Base-by-base conservation (phyloP, 2,329 filamentous ascomycete species). In the Fusarium penzigii region DNA sequence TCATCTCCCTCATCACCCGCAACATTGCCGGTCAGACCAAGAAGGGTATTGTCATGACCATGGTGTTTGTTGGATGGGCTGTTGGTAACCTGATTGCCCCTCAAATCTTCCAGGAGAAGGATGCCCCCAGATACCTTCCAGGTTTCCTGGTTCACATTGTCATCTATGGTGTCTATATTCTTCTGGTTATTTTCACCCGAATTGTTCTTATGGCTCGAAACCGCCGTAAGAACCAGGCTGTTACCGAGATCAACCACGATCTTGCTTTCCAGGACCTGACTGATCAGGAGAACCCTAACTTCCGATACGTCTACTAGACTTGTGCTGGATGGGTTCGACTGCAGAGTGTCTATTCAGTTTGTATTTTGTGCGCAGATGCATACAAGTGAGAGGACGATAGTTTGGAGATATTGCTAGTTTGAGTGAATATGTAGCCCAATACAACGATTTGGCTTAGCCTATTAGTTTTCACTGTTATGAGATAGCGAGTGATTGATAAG, bases 11-110 rank as follows among this genome's bases (percentile, higher is more conserved):
- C 0, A 69, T 75, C 7, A 69, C 70, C 6, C 63, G 70, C 7
- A 77, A 78, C 52, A 70, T 73, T 32, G 71, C 69, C 3, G 75
- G 75, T 1, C 71, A 74, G 44, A 76, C 75, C 0, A 77, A 77
- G 59, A 77, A 76, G 55, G 70, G 71, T 49, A 73, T 70, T 0
- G 69, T 73, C 12, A 71, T 73, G 1, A 68, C 72, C 1, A 65
- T 75, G 52, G 67, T 71, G 20, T 76, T 76, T 49, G 58, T 77
- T 7, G 71, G 65, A 12, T 76, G 74, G 57, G 73, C 72, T 29
- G 65, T 68, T 9, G 75, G 74, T 2, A 78, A 77, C 36, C 70
- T 76, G 46, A 66, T 70, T 6, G 74, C 73, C 0, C 74, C 75
- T 10, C 70, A 75, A 39, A 66, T 74, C 29, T 76, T 53, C 17